Conservation (phyloP, 257 asterid species). For the Solanum bulbocastanum region DNA sequence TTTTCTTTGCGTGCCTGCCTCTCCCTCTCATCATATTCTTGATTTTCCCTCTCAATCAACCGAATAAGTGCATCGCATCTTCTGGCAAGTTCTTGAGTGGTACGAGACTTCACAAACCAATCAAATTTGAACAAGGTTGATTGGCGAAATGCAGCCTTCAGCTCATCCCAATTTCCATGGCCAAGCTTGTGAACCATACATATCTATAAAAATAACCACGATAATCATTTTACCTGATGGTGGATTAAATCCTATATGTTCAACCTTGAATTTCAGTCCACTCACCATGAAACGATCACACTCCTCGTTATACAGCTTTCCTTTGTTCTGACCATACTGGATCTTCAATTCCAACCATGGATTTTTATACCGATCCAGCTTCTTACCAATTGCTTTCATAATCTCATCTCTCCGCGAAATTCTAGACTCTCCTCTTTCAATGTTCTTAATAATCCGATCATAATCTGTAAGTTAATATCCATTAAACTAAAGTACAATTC, state of each 20-base stretch:
- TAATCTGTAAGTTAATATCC: constrained; percentile 48
- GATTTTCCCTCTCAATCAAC: constrained; percentile 88
- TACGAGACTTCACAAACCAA: constrained; percentile 98
- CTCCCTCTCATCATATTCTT: constrained; percentile 93
- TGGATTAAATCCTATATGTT: not conserved
- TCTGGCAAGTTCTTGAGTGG: constrained; percentile 98
- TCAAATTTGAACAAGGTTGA: constrained; percentile 92
- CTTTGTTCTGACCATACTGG: constrained; percentile 99
- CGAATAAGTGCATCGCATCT: constrained; percentile 93
- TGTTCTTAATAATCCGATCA: constrained; percentile 86
- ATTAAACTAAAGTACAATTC: not conserved
- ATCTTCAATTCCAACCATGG: constrained; percentile 97
- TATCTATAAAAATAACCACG: constrained; percentile 32
- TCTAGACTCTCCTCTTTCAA: constrained; percentile 98
- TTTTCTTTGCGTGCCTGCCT: constrained; percentile 98
- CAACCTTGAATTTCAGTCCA: not conserved
- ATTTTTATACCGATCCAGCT: constrained; percentile 89
- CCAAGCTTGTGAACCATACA: constrained; percentile 99
- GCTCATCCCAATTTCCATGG: constrained; percentile 97
- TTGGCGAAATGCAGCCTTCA: constrained; percentile 93
- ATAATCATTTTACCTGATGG: not conserved
- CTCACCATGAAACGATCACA: constrained; percentile 98
- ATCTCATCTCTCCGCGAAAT: constrained; percentile 94
- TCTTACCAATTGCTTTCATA: constrained; percentile 96
- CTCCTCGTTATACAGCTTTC: constrained; percentile 96